phyloP scores from a whole-genome alignment of 1,284 basidiomycete genomes.

The Limonomyces culmigenus region DNA sequence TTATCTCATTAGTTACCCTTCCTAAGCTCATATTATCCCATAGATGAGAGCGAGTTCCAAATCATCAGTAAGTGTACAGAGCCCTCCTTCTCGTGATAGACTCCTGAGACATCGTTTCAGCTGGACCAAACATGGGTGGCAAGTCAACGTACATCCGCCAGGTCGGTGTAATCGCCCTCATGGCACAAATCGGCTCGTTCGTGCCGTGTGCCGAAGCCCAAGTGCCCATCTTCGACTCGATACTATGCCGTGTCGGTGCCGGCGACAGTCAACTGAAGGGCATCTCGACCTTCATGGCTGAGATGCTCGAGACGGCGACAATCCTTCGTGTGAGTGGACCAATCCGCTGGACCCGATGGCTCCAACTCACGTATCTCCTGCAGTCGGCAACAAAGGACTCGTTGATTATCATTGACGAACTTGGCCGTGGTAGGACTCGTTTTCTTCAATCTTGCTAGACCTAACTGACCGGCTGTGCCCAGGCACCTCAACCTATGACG shows the following conservation, averaged over 20 bases:
- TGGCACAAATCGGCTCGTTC: conserved; percentile 93
- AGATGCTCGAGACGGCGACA: conserved; percentile 96
- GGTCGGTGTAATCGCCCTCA: conserved; percentile 85
- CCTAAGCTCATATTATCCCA: background rate
- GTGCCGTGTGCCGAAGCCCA: conserved; percentile 81
- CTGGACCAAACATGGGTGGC: conserved; percentile 75
- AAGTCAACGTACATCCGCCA: conserved; percentile 15
- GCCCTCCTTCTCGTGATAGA: background rate
- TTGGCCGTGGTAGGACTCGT: conserved; percentile 72
- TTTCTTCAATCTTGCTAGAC: background rate
- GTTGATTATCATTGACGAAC: conserved; percentile 95
- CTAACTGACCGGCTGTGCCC: conserved; percentile 1
- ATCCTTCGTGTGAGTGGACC: conserved; percentile 61
- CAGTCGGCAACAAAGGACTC: conserved; percentile 87
- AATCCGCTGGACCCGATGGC: background rate
- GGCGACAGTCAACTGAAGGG: conserved; percentile 97
- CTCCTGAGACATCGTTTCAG: conserved; percentile 17
- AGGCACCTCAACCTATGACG: conserved; percentile 97
- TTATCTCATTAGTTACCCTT: conserved; percentile 3
- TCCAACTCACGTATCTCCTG: background rate
- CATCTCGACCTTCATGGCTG: conserved; percentile 98
- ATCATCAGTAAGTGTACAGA: conserved; percentile 65
- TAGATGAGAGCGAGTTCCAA: conserved; percentile 59
- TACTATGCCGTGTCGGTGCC: conserved; percentile 91
- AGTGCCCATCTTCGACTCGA: conserved; percentile 91